phyloP scores from a whole-genome alignment of 306 rosid species.

The Hylodesmum podocarpum region DNA sequence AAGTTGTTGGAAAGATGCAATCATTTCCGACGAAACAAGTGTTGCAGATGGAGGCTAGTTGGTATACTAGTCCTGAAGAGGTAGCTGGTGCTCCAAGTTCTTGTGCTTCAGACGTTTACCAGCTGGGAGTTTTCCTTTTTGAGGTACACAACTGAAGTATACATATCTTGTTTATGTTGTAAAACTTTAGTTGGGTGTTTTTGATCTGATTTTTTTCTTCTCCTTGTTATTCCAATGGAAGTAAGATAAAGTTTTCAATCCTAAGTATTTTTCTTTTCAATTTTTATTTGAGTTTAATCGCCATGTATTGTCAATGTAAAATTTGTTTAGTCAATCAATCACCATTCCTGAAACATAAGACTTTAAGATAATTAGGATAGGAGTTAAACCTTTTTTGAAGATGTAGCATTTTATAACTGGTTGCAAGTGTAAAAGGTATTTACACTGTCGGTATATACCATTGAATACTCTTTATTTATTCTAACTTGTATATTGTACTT shows the following conservation, averaged over 20 bases:
- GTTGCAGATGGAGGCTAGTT: constrained; percentile 62
- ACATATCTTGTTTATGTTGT: not conserved
- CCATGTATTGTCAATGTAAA: too few relatives aligned
- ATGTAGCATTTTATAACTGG: too few relatives aligned
- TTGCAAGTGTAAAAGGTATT: too few relatives aligned
- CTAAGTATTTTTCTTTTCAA: not conserved
- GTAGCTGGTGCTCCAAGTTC: constrained; percentile 48
- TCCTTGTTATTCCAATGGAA: not conserved
- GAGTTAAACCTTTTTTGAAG: too few relatives aligned
- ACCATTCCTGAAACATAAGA: too few relatives aligned
- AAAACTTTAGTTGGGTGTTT: not conserved
- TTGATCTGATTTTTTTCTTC: constrained; percentile 19
- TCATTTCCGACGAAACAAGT: constrained; percentile 73
- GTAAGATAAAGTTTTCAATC: not conserved
- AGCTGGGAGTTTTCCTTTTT: constrained; percentile 83
- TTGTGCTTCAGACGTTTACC: constrained; percentile 75
- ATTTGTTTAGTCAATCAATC: too few relatives aligned
- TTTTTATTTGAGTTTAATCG: too few relatives aligned
- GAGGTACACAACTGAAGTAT: constrained; percentile 53
- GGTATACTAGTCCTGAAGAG: constrained; percentile 92
- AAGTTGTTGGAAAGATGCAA: constrained; percentile 56
- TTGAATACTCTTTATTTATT: not conserved
- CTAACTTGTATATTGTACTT: constrained; percentile 41
- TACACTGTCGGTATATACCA: too few relatives aligned
- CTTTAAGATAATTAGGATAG: too few relatives aligned